Evolutionary conservation across 768 basidiomycete species (phyloP).

Genomic region (Coprinellus micaceus): DNA sequence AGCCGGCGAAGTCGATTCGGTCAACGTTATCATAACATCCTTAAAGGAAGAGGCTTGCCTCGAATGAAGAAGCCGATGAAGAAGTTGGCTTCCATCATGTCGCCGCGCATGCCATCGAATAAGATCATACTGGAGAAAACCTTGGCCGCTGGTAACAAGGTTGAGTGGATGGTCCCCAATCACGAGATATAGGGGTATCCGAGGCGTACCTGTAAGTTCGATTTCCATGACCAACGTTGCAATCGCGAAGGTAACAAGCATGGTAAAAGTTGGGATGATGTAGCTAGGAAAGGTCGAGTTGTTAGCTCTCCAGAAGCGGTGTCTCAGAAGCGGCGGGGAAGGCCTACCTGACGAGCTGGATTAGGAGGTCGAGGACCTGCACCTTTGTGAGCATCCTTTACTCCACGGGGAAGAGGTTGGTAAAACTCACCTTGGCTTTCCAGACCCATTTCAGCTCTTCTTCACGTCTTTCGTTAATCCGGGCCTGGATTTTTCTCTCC

Average conservation of each 20-base stretch:
- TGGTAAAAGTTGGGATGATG: slow-evolving; percentile 59
- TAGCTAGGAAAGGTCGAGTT: slow-evolving; percentile 29
- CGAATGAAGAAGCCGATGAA: slow-evolving; percentile 12
- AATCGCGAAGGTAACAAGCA: slow-evolving; percentile 60
- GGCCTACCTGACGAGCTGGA: slow-evolving; percentile 42
- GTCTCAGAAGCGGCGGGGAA: no score
- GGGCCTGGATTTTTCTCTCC: slow-evolving; percentile 54
- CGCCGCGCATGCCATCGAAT: slow-evolving; percentile 54
- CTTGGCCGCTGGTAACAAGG: slow-evolving; percentile 32
- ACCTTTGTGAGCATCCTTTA: neutral
- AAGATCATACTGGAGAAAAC: slow-evolving; percentile 52
- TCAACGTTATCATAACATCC: neutral
- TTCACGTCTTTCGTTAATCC: slow-evolving; percentile 55
- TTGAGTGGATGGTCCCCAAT: slow-evolving; percentile 10
- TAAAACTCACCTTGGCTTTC: slow-evolving; percentile 32
- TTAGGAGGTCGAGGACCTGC: slow-evolving; percentile 33
- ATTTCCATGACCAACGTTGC: slow-evolving; percentile 40
- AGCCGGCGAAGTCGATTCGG: neutral
- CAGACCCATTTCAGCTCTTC: slow-evolving; percentile 58
- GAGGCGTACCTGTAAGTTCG: slow-evolving; percentile 12
- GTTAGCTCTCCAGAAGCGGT: neutral
- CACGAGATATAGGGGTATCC: slow-evolving; percentile 10
- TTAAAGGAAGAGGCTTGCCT: neutral
- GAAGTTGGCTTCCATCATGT: slow-evolving; percentile 21
- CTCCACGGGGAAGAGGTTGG: neutral